These are phyloP conservation scores for Pseudozyma hubeiensis DNA, from an alignment of 1,284 basidiomycete species.

Conservation along the genomic window DNA sequence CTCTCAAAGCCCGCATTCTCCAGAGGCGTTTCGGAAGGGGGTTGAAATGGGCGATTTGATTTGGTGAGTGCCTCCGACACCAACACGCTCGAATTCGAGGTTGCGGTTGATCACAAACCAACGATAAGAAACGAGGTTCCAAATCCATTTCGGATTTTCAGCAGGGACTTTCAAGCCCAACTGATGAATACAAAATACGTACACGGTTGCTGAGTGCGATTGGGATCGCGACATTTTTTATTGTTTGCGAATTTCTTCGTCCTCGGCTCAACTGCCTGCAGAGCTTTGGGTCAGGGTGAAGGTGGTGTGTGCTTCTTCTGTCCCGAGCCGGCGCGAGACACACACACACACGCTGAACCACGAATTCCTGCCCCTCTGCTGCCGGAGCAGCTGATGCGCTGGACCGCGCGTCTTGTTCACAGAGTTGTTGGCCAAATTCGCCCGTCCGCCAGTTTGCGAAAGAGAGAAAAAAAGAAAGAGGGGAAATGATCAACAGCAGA, in stretches of 20 bases:
- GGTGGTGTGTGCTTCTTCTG: not conserved
- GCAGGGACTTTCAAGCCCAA: not conserved
- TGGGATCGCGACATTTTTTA: not conserved
- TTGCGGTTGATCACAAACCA: slow-evolving; percentile 10
- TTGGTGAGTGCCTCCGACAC: not conserved
- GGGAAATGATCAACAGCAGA: slow-evolving; percentile 1
- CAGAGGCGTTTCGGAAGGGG: not conserved
- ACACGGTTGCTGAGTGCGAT: not conserved
- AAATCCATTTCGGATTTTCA: not conserved
- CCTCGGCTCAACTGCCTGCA: slow-evolving; percentile 19
- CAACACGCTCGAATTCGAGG: not conserved
- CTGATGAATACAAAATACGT: not conserved
- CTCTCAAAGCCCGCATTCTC: slow-evolving; percentile 5
- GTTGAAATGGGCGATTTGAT: too few relatives aligned
- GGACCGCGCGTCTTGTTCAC: not conserved
- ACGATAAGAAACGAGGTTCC: not conserved
- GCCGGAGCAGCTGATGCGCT: not conserved
- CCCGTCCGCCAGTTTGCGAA: not conserved
- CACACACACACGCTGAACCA: slow-evolving; percentile 8
- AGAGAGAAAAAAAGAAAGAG: not conserved
- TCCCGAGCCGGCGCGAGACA: slow-evolving; percentile 9
- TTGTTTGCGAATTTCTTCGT: not conserved
- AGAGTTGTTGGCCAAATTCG: not conserved
- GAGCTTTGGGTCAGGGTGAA: not conserved
- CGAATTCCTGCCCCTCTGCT: slow-evolving; percentile 2